phyloP scores from a whole-genome alignment of 345 rosid genomes.

The Populus euphratica region DNA sequence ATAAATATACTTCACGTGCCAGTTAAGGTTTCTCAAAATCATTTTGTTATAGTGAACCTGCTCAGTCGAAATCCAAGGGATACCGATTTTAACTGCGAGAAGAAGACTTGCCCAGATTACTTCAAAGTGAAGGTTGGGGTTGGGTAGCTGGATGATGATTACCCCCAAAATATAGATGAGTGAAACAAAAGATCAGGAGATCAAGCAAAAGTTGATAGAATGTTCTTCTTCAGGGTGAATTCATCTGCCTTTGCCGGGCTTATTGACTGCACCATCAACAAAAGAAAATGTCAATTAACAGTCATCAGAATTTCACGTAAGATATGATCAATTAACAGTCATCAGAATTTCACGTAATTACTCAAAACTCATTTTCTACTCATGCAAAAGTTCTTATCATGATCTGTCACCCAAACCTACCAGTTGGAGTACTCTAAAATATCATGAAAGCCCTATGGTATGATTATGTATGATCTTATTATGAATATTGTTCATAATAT shows the following conservation, averaged over 20 bases:
- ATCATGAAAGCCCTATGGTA: background rate
- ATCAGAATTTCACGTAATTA: background rate
- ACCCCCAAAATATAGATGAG: background rate
- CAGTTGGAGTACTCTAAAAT: background rate
- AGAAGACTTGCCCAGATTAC: conserved; percentile 9
- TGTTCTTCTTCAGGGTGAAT: conserved; percentile 74
- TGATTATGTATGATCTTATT: background rate
- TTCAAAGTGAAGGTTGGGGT: background rate
- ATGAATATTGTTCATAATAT: background rate
- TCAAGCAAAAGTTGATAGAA: conserved; percentile 46
- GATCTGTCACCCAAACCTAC: background rate
- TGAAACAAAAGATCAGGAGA: conserved; percentile 2
- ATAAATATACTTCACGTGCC: background rate
- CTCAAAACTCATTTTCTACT: background rate
- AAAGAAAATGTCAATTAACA: background rate
- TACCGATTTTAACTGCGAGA: conserved; percentile 1
- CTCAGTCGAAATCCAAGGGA: background rate
- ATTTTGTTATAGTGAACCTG: background rate
- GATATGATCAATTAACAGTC: background rate
- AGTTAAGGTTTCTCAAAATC: conserved; percentile 9
- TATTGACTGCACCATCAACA: conserved; percentile 55
- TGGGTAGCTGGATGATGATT: background rate
- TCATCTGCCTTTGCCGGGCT: conserved; percentile 83
- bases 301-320: background rate
- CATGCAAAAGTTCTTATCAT: background rate